phyloP scores from a whole-genome alignment of 768 basidiomycete genomes.

The Lactarius deliciosus region DNA sequence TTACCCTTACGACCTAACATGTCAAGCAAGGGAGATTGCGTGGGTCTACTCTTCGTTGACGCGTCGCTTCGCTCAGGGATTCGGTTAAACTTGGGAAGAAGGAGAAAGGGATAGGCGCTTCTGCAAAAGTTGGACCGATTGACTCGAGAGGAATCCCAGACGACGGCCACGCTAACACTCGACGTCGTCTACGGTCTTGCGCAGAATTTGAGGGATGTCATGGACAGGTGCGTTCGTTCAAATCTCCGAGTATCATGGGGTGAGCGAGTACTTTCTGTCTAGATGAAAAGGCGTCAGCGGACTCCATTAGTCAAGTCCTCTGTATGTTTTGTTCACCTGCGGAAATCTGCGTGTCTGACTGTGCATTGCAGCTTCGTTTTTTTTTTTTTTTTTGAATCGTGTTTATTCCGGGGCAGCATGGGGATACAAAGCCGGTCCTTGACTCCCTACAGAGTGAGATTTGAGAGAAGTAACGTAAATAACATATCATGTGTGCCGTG shows the following conservation, averaged over 20 bases:
- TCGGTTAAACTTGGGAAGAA: neutral
- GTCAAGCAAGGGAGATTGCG: constrained; percentile 2
- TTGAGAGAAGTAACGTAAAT: no score
- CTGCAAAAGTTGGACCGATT: neutral
- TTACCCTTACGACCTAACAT: neutral
- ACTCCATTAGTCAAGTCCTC: neutral
- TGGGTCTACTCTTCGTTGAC: neutral
- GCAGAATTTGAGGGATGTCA: neutral
- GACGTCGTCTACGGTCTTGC: neutral
- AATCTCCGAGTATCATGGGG: neutral
- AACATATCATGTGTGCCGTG: no score
- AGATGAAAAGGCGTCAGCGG: neutral
- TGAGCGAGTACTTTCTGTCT: neutral
- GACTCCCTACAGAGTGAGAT: no score
- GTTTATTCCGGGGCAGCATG: no score
- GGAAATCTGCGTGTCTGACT: neutral
- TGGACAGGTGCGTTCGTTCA: neutral
- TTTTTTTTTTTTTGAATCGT: no score
- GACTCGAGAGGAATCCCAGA: neutral
- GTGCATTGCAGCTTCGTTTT: neutral
- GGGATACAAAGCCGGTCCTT: no score
- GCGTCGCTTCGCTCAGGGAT: neutral
- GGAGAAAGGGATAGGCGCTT: neutral
- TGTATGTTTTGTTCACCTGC: neutral
- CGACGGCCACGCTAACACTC: neutral